phyloP scores from a whole-genome alignment of 2,329 filamentous ascomycete genomes.

The Fusarium praegraminearum region DNA sequence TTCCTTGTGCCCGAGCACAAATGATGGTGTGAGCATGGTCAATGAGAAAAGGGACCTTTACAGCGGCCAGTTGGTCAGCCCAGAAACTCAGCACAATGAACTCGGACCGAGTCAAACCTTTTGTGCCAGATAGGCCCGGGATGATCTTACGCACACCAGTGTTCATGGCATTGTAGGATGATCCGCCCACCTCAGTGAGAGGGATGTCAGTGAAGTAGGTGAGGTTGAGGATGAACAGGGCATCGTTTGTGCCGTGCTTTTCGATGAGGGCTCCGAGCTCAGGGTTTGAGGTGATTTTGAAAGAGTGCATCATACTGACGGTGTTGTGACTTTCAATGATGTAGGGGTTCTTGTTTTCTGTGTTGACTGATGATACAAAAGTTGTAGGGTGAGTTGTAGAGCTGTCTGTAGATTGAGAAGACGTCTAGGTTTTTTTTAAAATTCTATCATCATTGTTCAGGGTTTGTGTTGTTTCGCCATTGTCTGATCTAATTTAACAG shows the following conservation, averaged over 20 bases:
- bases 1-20: accelerated
- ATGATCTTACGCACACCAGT: neutral
- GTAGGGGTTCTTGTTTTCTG: neutral
- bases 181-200: neutral
- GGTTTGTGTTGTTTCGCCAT: neutral
- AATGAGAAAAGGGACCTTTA: neutral
- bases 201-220: neutral
- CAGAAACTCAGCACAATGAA: neutral
- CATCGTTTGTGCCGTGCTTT: slow-evolving; percentile 1
- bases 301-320: neutral
- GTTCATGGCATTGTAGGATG: neutral
- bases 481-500: neutral
- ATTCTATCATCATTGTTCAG: accelerated
- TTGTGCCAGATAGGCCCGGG: neutral
- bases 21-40: neutral
- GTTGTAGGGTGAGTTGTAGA: neutral
- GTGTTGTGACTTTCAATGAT: neutral
- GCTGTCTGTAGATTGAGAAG: neutral
- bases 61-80: neutral
- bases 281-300: neutral
- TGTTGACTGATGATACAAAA: neutral
- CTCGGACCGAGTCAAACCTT: neutral
- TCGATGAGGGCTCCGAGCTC: neutral
- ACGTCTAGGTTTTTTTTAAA: neutral
- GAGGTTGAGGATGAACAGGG: neutral